Base-by-base conservation (phyloP, 768 basidiomycete genomes). In the Suillus subluteus region DNA sequence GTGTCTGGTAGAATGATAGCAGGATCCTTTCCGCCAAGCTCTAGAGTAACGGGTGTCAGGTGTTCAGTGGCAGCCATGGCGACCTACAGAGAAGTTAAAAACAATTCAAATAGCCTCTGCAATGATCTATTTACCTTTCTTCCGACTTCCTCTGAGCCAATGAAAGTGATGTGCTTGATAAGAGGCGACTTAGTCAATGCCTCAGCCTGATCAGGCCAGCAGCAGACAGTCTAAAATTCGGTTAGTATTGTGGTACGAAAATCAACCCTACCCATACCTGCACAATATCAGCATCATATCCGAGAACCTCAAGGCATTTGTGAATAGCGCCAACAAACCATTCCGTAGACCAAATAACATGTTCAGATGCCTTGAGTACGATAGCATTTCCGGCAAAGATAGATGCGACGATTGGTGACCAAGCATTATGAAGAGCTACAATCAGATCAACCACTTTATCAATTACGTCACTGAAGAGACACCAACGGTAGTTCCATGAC, bases 21-120 rank as follows among this genome's bases (percentile, higher is more conserved):
- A 1, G 96, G 95, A 74, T 99, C 97, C 76, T 99, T 97, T 41
- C 95, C 94, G 40, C 97, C 97, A 1, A 99, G 86, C 78, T 99
- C 97, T 30, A 99, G 86, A 0, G 93, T 94, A 0, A 98, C 92
- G 0, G 97, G 97, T 1, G 92, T 96, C 54, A 98, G 84, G 73
- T 96, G 85, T 68, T 90, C 87, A 0, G 95, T 91, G 18, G 96
- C 97, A 61, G 91, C 94, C 23, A 82, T 71, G 0, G 95, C 95
- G 67, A 99, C 87, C 88, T 95, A 74, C 6, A 32, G 70, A 71
- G 63, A 38, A 48, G 4, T 21, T n/a, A 13, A 73, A 37, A 65
- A 43, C 32, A 35, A 32, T 48, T 32, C 40, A 43, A 41, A 6
- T 1, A 23, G 23, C 12, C 12, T 50, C 6, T 30, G 78, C 79